These are phyloP conservation scores for Torulaspora globosa DNA, from an alignment of 1,139 yeast species.

Conservation along the genomic window DNA sequence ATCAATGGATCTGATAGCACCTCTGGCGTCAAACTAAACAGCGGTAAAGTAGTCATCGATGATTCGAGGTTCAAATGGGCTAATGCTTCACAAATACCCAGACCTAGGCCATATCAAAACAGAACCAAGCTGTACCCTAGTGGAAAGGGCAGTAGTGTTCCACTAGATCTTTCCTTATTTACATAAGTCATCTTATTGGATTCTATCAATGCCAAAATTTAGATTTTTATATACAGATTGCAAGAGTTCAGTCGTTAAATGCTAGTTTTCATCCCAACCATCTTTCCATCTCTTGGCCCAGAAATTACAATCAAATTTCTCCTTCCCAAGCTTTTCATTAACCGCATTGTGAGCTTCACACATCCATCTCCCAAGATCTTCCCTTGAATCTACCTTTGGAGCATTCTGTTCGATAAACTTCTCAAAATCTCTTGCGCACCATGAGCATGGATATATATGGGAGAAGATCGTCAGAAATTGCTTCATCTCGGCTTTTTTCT, in stretches of 20 bases:
- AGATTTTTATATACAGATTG: neutral
- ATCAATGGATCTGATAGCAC: constrained; percentile 30
- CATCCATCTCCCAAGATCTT: constrained; percentile 82
- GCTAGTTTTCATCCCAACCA: constrained; percentile 52
- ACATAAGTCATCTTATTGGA: constrained; percentile 9
- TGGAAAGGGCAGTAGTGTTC: constrained; percentile 94
- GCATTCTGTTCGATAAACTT: constrained; percentile 55
- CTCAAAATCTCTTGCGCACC: constrained; percentile 83
- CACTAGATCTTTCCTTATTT: constrained; percentile 58
- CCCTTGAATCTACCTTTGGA: constrained; percentile 68
- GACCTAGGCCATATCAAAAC: constrained; percentile 72
- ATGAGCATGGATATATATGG: constrained; percentile 88
- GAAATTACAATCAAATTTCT: constrained; percentile 74
- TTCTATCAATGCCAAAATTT: neutral
- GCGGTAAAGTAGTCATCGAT: constrained; percentile 52
- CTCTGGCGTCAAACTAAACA: constrained; percentile 44
- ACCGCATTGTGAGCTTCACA: constrained; percentile 95
- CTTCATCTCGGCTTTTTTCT: constrained; percentile 66
- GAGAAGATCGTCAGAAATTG: constrained; percentile 70
- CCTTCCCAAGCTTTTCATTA: constrained; percentile 78
- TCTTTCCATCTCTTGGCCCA: constrained; percentile 95
- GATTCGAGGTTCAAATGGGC: constrained; percentile 72
- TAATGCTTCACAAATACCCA: constrained; percentile 68
- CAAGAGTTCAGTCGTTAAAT: neutral
- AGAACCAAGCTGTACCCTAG: constrained; percentile 81